Evolutionary conservation across 768 basidiomycete species (phyloP), one percentile per base, ranked within the genome.

Genomic region (Cubamyces sp.): DNA sequence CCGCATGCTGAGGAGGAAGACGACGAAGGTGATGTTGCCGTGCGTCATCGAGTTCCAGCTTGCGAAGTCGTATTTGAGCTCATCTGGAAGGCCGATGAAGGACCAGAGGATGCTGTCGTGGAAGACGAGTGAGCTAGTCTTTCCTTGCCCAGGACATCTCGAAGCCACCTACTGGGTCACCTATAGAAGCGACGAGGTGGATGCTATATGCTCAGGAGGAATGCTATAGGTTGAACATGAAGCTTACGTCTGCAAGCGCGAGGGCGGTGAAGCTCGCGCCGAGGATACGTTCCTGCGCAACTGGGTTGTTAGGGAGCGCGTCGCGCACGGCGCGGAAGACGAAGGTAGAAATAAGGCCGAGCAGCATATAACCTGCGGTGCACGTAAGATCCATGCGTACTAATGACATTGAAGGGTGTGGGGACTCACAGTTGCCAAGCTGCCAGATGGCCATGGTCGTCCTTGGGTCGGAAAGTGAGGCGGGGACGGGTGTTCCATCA

Each of bases 1-100:
- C 89, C 90, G 82, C 65, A 80, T 79, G 42, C 77, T 50, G 55
- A 87, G 79, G 40, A 92, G 77, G 25, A 86, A 74, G 30, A 86
- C 54, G 23, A 83, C 82, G 60, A 85, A 76, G 3, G 88, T 85
- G 69, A 91, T 86, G 68, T 92, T 93, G 37, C 90, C 91, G 66
- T 92, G 90, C 0, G 85, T 88, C 79, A 83, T 87, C 26, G 79
- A 70, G 72, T 91, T 92, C 91, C 90, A 93, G 15, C 70, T 67
- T 8, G 70, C 71, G 39, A 82, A 76, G 26, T 77, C 74, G 61
- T 79, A 86, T 50, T 79, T 79, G 64, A 90, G 72, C 26, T 82
- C 76, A 37, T 73, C 66, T 0, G 91, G 91, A 28, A 91, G 80
- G 8, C 82, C 82, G 41, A 83, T 55, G 67, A 85, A 81, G 16